Evolutionary conservation across 345 rosid genomes (phyloP).

Genomic region (Eutrema japonicum): DNA sequence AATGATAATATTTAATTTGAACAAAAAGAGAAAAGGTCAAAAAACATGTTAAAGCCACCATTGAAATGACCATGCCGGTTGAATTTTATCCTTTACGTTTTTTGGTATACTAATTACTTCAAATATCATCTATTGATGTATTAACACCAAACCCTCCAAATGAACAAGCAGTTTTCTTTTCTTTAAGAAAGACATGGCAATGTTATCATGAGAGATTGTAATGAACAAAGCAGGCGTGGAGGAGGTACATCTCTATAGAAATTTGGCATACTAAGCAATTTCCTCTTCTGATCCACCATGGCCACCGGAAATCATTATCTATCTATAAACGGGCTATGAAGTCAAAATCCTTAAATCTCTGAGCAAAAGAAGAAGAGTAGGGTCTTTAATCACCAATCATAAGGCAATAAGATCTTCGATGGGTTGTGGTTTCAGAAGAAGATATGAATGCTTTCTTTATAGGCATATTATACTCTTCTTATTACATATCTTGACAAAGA

Average conservation of each 20-base stretch:
- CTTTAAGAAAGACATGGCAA: background rate
- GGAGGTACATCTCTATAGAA: background rate
- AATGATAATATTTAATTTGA: background rate
- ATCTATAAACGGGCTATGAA: too few relatives aligned
- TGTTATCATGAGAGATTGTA: too few relatives aligned
- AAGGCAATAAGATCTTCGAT: background rate
- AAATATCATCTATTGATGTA: background rate
- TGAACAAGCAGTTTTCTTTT: background rate
- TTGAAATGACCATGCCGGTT: constrained; percentile 3
- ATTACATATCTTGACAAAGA: constrained; percentile 9
- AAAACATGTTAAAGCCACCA: constrained; percentile 37
- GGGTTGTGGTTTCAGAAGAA: background rate
- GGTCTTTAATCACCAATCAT: background rate
- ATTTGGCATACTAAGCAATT: background rate
- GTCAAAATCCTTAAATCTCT: background rate
- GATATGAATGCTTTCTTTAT: too few relatives aligned
- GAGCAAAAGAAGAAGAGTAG: background rate
- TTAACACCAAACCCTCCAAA: background rate
- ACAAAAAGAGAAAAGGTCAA: constrained; percentile 16
- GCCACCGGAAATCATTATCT: background rate
- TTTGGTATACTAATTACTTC: background rate
- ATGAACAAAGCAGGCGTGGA: constrained; percentile 1
- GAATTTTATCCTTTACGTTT: background rate
- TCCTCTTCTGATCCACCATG: background rate
- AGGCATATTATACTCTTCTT: background rate